Conservation (phyloP, 2,329 filamentous ascomycete genomes). For the Trichophyton schoenleinii region DNA sequence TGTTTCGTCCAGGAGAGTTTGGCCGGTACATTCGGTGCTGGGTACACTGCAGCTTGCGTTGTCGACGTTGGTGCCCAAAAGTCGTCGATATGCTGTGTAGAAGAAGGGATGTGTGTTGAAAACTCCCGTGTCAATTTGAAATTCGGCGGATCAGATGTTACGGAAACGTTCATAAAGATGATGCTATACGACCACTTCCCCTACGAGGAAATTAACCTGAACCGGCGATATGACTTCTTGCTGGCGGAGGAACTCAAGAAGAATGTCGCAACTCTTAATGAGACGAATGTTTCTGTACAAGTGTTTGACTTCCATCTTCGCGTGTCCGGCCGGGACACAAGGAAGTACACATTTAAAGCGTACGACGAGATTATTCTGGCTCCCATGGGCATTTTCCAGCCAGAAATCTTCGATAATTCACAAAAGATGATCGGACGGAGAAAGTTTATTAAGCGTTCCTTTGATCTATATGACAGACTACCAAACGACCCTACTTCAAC, state of each 20-base stretch:
- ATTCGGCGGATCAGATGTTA: constrained; percentile 83
- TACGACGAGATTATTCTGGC: constrained; percentile 95
- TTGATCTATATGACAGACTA: constrained; percentile 85
- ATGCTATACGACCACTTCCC: constrained; percentile 94
- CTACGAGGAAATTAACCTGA: constrained; percentile 86
- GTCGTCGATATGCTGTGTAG: constrained; percentile 91
- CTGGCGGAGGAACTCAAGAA: constrained; percentile 92
- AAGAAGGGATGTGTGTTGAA: constrained; percentile 88
- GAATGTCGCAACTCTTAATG: constrained; percentile 82
- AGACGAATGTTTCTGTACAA: constrained; percentile 79
- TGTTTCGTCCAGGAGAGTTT: constrained; percentile 95
- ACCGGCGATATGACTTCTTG: constrained; percentile 78
- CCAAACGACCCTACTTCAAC: constrained; percentile 81
- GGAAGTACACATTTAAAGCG: constrained; percentile 90
- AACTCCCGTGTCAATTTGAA: constrained; percentile 93
- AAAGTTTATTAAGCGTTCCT: constrained; percentile 72
- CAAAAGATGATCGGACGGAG: constrained; percentile 67
- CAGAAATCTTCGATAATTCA: constrained; percentile 70
- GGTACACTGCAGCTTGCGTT: constrained; percentile 86
- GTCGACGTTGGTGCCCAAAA: constrained; percentile 96
- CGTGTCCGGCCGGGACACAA: constrained; percentile 73
- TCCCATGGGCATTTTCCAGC: constrained; percentile 83
- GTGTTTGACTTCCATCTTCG: constrained; percentile 82
- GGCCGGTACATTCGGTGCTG: constrained; percentile 86
- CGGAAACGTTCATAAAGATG: constrained; percentile 93